Evolutionary conservation across 768 basidiomycete genomes (phyloP).

Genomic region (Hypsizygus marmoreus): DNA sequence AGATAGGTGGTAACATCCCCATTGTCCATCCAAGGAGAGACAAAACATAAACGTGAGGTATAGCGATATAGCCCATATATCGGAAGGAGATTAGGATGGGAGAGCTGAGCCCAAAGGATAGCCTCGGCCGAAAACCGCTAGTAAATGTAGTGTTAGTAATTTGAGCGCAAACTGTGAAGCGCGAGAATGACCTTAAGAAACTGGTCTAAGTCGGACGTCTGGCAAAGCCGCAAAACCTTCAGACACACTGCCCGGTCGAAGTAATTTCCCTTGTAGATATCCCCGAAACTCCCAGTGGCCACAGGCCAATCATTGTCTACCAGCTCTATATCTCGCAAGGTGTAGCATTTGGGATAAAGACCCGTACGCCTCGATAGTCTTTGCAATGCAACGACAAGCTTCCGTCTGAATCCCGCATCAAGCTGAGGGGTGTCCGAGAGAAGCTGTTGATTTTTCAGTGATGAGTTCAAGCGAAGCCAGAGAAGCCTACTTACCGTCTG

Average conservation of each 20-base stretch:
- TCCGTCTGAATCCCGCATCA: neutral
- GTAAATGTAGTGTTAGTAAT: neutral
- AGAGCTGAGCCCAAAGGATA: constrained; percentile 8
- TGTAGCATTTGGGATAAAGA: neutral
- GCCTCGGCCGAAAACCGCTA: constrained; percentile 4
- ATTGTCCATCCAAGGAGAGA: constrained; percentile 9
- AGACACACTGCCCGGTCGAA: constrained; percentile 2
- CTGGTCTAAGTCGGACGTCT: constrained; percentile 2
- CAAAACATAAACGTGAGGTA: neutral
- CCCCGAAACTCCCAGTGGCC: constrained; percentile 7
- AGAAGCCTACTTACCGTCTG: neutral
- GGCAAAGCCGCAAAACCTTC: constrained; percentile 9
- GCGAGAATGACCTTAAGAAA: neutral
- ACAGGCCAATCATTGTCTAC: neutral
- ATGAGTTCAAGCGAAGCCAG: neutral
- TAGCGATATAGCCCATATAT: constrained; percentile 6
- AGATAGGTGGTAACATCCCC: constrained; percentile 5
- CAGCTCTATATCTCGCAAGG: neutral
- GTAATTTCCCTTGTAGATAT: constrained; percentile 7
- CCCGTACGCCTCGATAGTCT: constrained; percentile 4
- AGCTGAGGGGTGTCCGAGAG: neutral
- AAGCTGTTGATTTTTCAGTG: neutral
- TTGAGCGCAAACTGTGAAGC: neutral
- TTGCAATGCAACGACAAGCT: constrained; percentile 6
- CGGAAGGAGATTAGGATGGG: constrained; percentile 8